Evolutionary conservation across 108 stramenopile genomes (phyloP), one percentile per base, ranked within the genome.

Genomic region (Phaeodactylum tricornutum): DNA sequence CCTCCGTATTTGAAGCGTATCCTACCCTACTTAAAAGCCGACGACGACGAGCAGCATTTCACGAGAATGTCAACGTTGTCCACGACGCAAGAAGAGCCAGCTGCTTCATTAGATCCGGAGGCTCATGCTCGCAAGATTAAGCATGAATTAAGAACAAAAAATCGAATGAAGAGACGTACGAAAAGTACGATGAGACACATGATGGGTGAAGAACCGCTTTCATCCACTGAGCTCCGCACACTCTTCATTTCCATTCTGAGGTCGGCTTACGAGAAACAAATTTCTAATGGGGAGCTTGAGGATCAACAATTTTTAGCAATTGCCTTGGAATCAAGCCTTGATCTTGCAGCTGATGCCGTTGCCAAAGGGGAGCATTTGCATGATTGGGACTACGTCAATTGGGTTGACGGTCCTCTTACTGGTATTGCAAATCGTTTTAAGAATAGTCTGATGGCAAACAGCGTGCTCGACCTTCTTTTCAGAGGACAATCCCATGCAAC

Each of bases 271-370:
- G 55, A 65, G 15, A 42, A 54, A 1, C 65, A 67, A 39, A 55
- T 84, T 14, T 48, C 62, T 29, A 30, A 59, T 20, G 82, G 82
- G 16, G 69, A 76, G 39, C 32, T 84, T 1, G 72, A 61, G 9
- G 55, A 57, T 20, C 51, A 52, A 16, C 66, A 75, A 19, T 50
- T 70, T 15, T 54, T 74, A 12, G 47, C 62, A 1, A 41, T 71
- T 27, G 51, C 69, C n/a, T 42, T 84, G 19, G 41, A 50, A 20
- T 63, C 71, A 36, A 70, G 72, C 50, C 55, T 81, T 12, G 74
- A 76, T 21, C 55, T 77, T 25, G 65, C 74, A 24, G 41, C 53
- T 30, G 63, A 75, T 32, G 48, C 44, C 17, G 74, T 71, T 4
- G 33, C 31, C 24, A 72, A 73, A 24, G 77, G 77, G 2, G 40